phyloP scores from a whole-genome alignment of 2,329 filamentous ascomycete genomes.

The Sporothrix curviconia region DNA sequence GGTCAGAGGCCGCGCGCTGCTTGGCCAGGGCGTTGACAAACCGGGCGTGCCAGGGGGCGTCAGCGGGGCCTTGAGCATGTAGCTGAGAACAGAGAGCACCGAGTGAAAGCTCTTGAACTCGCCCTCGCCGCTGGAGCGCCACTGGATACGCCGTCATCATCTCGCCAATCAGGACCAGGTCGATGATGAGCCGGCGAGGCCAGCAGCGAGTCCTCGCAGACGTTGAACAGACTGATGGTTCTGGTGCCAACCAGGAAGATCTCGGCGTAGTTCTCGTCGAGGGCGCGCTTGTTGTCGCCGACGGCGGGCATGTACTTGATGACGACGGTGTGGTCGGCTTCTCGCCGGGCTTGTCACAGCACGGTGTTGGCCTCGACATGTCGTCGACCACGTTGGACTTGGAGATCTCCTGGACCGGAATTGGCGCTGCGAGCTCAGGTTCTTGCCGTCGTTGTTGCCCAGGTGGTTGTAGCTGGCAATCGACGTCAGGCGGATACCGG shows the following conservation, averaged over 20 bases:
- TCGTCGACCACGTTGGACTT: constrained; percentile 99
- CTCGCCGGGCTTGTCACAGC: constrained; percentile 85
- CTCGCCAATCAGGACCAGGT: constrained; percentile 85
- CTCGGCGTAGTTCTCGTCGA: constrained; percentile 98
- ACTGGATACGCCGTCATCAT: constrained; percentile 98
- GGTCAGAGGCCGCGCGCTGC: constrained; percentile 85
- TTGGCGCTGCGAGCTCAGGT: constrained; percentile 92
- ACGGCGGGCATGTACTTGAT: constrained; percentile 99
- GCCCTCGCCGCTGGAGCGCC: constrained; percentile 59
- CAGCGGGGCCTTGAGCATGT: constrained; percentile 96
- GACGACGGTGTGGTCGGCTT: constrained; percentile 96
- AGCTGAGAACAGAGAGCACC: constrained; percentile 93
- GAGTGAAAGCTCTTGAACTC: constrained; percentile 94
- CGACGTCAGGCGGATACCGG: constrained; percentile 96
- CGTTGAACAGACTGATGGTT: constrained; percentile 97
- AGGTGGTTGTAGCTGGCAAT: constrained; percentile 99
- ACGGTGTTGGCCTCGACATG: constrained; percentile 94
- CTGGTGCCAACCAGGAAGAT: constrained; percentile 99
- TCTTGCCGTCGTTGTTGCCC: constrained; percentile 99
- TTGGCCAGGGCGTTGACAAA: constrained; percentile 93
- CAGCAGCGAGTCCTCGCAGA: constrained; percentile 95
- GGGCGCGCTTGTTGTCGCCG: constrained; percentile 95
- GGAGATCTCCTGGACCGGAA: constrained; percentile 99
- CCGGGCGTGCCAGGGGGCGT: constrained; percentile 91
- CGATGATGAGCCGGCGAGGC: constrained; percentile 96